phyloP scores from a whole-genome alignment of 768 basidiomycete species.

The Chlorophyllum brunneum region DNA sequence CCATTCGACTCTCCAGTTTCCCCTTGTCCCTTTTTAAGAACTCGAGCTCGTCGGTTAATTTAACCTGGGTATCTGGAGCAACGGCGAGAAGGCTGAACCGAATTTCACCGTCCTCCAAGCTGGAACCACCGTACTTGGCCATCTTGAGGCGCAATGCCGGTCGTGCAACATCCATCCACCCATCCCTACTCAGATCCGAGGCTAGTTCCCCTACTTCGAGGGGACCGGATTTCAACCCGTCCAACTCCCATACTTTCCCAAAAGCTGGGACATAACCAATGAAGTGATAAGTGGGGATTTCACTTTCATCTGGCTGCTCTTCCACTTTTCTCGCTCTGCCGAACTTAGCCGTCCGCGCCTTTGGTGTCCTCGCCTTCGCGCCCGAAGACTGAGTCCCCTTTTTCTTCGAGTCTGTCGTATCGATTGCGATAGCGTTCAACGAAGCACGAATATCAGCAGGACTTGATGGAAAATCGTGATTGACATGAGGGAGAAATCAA shows the following conservation, averaged over 20 bases:
- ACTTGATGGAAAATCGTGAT: conserved; percentile 24
- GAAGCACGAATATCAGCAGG: conserved; percentile 58
- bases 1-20: conserved; percentile 42
- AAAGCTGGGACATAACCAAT: conserved; percentile 60
- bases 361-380: neutral
- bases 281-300: conserved; percentile 56
- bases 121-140: conserved; percentile 49
- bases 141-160: conserved; percentile 60
- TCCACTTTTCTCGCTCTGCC: conserved; percentile 15
- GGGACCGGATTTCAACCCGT: conserved; percentile 59
- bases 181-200: conserved; percentile 13
- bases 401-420: conserved; percentile 41
- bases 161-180: conserved; percentile 61
- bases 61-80: conserved; percentile 46
- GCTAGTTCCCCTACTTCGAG: conserved; percentile 59
- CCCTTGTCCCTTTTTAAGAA: conserved; percentile 44
- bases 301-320: conserved; percentile 24
- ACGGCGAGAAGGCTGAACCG: conserved; percentile 61
- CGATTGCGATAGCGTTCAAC: conserved; percentile 38
- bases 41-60: conserved; percentile 50
- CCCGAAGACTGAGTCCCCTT: conserved; percentile 18
- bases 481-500: conserved; percentile 5
- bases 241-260: conserved; percentile 70
- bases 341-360: conserved; percentile 5
- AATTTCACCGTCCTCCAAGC: conserved; percentile 41